Conservation (phyloP, 768 basidiomycete species). For the Suillus subluteus region DNA sequence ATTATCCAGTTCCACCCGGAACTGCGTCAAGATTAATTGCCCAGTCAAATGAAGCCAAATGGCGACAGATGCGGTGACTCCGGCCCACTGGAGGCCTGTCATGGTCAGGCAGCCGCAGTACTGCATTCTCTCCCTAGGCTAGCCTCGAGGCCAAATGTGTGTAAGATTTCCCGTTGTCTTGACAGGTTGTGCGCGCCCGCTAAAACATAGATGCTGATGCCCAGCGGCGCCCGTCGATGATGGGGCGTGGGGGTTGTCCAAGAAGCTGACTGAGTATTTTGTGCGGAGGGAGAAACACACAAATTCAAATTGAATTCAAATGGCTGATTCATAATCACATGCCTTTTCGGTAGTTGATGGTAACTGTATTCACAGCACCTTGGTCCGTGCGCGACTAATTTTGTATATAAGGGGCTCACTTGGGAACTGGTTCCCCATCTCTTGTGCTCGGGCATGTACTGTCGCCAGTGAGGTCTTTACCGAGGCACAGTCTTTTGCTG, state of each 20-base stretch:
- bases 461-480: conserved; percentile 95
- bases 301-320: background rate
- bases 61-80: background rate
- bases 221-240: background rate
- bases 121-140: background rate
- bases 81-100: background rate
- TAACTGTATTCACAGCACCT: background rate
- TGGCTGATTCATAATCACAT: background rate
- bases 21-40: background rate
- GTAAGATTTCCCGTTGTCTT: conserved; percentile 3
- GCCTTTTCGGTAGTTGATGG: background rate
- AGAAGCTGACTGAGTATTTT: background rate
- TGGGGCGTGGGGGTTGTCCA: background rate
- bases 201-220: background rate
- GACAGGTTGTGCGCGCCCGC: background rate
- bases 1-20: background rate
- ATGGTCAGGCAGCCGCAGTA: too few relatives aligned
- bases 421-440: conserved; percentile 49
- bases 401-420: conserved; percentile 37
- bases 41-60: background rate
- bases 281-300: background rate
- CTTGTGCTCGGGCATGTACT: conserved; percentile 97
- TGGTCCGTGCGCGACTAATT: conserved; percentile 54
- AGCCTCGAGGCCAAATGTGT: background rate
- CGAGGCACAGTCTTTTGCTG: conserved; percentile 93